phyloP scores from a whole-genome alignment of 108 stramenopile species.

The Conticribra guillardii region DNA sequence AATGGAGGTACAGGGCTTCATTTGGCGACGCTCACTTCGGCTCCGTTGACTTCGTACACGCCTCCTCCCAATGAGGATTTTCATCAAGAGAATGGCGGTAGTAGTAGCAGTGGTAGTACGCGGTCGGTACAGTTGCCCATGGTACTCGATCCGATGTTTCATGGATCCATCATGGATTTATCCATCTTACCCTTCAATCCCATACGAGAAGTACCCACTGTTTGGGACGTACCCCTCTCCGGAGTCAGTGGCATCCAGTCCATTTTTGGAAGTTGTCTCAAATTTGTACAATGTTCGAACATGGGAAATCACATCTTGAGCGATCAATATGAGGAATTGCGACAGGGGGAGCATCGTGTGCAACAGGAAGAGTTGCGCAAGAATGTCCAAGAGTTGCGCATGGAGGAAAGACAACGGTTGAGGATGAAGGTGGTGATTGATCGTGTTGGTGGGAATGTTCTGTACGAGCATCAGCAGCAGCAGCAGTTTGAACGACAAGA shows the following conservation, averaged over 20 bases:
- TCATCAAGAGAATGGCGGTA: not conserved
- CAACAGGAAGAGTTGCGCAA: not conserved
- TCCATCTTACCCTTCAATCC: constrained; percentile 33
- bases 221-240: constrained; percentile 39
- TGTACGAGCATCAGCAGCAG: not conserved
- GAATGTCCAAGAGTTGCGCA: not conserved
- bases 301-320: constrained; percentile 4
- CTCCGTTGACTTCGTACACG: constrained; percentile 30
- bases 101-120: not conserved
- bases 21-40: constrained; percentile 8
- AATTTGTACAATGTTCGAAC: constrained; percentile 34
- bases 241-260: constrained; percentile 5
- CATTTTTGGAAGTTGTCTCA: constrained; percentile 34
- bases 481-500: too few species aligned
- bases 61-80: constrained; percentile 12
- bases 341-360: not conserved
- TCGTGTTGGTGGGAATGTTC: not conserved
- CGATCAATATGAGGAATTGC: constrained; percentile 3
- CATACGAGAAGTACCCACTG: constrained; percentile 15
- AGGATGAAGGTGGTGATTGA: not conserved
- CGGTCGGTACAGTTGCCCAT: not conserved
- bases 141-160: constrained; percentile 22
- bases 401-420: not conserved
- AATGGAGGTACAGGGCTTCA: not conserved
- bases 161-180: constrained; percentile 34